These are phyloP conservation scores for Globisporangium cylindrosporum DNA, from an alignment of 352 stramenopile genomes.

Conservation along the genomic window DNA sequence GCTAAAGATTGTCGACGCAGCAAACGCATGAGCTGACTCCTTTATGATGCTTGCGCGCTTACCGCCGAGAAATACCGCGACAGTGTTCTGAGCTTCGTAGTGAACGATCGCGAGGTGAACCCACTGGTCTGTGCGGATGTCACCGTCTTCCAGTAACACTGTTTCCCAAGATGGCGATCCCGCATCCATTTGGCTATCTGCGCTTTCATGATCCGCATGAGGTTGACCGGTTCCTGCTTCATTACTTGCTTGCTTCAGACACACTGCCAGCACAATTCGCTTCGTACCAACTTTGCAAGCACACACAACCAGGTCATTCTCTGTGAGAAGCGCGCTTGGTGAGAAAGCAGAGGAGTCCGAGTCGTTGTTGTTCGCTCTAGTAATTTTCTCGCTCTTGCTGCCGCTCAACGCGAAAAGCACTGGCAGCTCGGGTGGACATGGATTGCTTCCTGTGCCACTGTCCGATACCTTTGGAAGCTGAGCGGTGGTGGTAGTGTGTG, in stretches of 20 bases:
- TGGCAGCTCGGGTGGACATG: background rate
- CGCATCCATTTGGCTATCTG: background rate
- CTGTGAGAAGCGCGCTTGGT: background rate
- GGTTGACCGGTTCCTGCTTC: background rate
- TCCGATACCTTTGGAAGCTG: background rate
- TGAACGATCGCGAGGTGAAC: constrained; percentile 5
- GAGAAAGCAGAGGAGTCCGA: background rate
- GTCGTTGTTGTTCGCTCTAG: background rate
- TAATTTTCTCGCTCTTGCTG: background rate
- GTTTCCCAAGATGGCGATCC: background rate
- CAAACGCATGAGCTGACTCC: background rate
- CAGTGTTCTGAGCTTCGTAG: background rate
- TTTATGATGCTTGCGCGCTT: background rate
- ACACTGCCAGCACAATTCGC: background rate
- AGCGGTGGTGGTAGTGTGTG: no score
- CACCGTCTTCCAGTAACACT: background rate
- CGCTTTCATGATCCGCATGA: no score
- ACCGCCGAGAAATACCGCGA: constrained; percentile 2
- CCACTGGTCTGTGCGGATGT: constrained; percentile 3
- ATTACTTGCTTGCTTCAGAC: background rate
- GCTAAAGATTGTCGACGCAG: background rate
- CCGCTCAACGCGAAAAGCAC: constrained; percentile 9
- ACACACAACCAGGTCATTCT: constrained; percentile 6
- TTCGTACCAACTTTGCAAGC: background rate
- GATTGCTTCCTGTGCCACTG: background rate